Evolutionary conservation across 2,329 filamentous ascomycete genomes (phyloP).

Genomic region (Scedosporium aurantiacum): DNA sequence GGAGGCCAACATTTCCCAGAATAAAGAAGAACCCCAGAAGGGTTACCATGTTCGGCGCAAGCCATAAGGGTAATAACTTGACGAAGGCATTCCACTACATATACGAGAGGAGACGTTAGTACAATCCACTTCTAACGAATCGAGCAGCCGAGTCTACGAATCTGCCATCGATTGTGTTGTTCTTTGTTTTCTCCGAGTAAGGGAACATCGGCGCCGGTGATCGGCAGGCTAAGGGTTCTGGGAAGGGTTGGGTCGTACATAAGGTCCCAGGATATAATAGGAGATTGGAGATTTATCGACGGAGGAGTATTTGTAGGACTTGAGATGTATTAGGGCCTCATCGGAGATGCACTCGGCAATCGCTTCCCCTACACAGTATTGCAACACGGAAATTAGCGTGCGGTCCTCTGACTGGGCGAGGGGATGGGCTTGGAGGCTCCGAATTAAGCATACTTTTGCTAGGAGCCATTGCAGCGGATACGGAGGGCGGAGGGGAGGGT

Average conservation of each 20-base stretch:
- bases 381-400: background rate
- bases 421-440: background rate
- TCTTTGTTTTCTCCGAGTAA: background rate
- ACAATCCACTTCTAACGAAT: conserved; percentile 1
- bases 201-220: background rate
- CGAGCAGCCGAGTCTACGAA: background rate
- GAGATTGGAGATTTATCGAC: conserved; percentile 94
- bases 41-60: conserved; percentile 96
- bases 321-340: conserved; percentile 81
- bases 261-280: conserved; percentile 86
- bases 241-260: conserved; percentile 50
- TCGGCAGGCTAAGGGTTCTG: conserved; percentile 1
- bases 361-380: background rate
- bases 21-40: conserved; percentile 93
- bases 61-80: conserved; percentile 83
- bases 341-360: conserved; percentile 51
- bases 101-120: conserved; percentile 8
- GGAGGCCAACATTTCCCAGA: conserved; percentile 62
- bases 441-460: conserved; percentile 4
- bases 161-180: too few species aligned
- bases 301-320: conserved; percentile 92
- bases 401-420: too few species aligned
- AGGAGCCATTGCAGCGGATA: conserved; percentile 1
- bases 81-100: conserved; percentile 92
- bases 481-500: background rate